phyloP scores from a whole-genome alignment of 2,329 filamentous ascomycete species.

The Helotiales sp. region DNA sequence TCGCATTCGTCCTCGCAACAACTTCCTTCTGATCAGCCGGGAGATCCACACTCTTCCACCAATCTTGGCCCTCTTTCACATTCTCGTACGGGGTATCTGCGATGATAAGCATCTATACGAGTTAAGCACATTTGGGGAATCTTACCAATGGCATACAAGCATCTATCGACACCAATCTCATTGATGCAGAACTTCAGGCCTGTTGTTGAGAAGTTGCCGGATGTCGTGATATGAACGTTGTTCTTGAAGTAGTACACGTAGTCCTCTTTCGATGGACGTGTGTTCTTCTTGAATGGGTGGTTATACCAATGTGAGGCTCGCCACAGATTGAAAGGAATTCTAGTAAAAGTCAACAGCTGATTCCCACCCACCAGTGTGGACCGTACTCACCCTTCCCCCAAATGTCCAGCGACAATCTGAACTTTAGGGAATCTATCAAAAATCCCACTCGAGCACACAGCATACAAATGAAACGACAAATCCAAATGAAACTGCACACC shows the following conservation, averaged over 20 bases:
- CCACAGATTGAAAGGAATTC: constrained; percentile 54
- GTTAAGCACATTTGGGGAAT: background rate
- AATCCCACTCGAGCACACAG: constrained; percentile 56
- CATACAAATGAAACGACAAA: constrained; percentile 61
- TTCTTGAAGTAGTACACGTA: constrained; percentile 57
- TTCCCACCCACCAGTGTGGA: constrained; percentile 5
- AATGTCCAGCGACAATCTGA: constrained; percentile 53
- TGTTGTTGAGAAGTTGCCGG: constrained; percentile 59
- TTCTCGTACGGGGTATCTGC: constrained; percentile 60
- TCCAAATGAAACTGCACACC: constrained; percentile 62
- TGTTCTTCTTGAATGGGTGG: constrained; percentile 58
- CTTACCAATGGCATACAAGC: constrained; percentile 46
- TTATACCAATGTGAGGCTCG: constrained; percentile 55
- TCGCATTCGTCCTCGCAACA: constrained; percentile 26
- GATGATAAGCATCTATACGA: constrained; percentile 40
- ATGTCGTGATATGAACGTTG: constrained; percentile 63
- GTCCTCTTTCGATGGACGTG: constrained; percentile 46
- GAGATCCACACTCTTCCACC: constrained; percentile 44
- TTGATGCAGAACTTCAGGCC: constrained; percentile 56
- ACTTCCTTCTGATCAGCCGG: constrained; percentile 21
- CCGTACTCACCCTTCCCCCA: constrained; percentile 52
- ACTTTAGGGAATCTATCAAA: constrained; percentile 54
- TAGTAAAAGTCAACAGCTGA: background rate
- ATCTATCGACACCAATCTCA: constrained; percentile 54
- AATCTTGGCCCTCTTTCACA: constrained; percentile 48